Evolutionary conservation across 2,329 filamentous ascomycete genomes (phyloP).

Genomic region (Fusarium lyarnte): DNA sequence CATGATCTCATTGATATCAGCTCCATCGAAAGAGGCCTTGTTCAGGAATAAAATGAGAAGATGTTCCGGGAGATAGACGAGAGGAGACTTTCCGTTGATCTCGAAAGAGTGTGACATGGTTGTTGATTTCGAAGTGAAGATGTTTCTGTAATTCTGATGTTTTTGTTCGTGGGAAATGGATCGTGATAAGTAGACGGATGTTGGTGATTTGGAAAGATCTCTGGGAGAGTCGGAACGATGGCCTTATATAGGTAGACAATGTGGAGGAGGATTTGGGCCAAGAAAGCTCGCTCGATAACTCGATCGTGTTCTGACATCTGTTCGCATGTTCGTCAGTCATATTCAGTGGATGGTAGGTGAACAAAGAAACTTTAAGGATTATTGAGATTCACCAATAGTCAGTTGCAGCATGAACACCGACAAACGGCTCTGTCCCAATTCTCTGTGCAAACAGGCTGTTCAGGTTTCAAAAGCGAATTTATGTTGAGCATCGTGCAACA

Average conservation of each 20-base stretch:
- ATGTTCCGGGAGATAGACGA: neutral
- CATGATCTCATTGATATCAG: neutral
- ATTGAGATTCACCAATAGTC: rapidly evolving
- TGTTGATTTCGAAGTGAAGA: neutral
- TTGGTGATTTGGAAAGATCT: neutral
- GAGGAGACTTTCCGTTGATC: neutral
- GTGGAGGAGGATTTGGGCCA: rapidly evolving
- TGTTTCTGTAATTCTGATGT: neutral
- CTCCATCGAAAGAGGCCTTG: neutral
- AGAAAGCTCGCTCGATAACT: neutral
- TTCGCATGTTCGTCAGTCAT: neutral
- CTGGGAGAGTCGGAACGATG: neutral
- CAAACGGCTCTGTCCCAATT: rapidly evolving
- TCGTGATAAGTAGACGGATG: too few species aligned
- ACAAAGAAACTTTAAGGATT: neutral
- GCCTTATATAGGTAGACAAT: neutral
- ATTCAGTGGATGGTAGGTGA: neutral
- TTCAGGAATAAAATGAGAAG: neutral
- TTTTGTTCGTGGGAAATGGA: neutral
- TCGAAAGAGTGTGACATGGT: neutral
- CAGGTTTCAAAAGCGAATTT: rapidly evolving
- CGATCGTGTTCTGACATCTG: neutral
- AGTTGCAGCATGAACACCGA: neutral
- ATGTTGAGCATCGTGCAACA: neutral
- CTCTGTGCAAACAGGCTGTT: neutral